Evolutionary conservation across 257 asterid species (phyloP).

Genomic region (Verbena officinalis): DNA sequence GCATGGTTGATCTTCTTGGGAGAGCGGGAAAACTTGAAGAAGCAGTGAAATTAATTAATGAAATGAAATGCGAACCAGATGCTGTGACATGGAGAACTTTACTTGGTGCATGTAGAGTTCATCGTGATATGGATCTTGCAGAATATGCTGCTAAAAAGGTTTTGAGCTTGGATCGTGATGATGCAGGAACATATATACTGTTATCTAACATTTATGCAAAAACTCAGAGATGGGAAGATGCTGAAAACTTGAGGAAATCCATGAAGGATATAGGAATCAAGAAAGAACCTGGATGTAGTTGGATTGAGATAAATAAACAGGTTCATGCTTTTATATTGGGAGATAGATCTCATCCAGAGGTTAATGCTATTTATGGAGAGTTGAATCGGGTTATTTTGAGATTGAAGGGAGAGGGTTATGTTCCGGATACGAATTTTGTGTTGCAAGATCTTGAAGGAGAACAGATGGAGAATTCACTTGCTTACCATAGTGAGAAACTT

Average conservation of each 20-base stretch:
- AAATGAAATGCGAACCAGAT: constrained; percentile 77
- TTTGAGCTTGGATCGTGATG: constrained; percentile 69
- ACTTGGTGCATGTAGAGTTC: constrained; percentile 91
- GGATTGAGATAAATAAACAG: constrained; percentile 75
- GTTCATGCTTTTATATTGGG: constrained; percentile 80
- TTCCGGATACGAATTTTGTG: constrained; percentile 82
- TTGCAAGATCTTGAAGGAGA: constrained; percentile 91
- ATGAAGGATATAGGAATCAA: constrained; percentile 71
- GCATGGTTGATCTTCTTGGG: constrained; percentile 94
- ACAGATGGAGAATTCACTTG: constrained; percentile 81
- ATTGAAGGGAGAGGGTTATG: constrained; percentile 71
- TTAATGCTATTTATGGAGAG: constrained; percentile 49
- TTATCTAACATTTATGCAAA: constrained; percentile 84
- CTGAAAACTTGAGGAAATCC: constrained; percentile 52
- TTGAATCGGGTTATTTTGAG: constrained; percentile 53
- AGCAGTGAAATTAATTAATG: constrained; percentile 61
- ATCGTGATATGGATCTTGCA: constrained; percentile 73
- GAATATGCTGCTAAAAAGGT: constrained; percentile 81
- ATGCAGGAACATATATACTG: constrained; percentile 74
- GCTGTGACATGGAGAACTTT: constrained; percentile 86
- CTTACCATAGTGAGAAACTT: constrained; percentile 86
- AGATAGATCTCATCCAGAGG: constrained; percentile 71
- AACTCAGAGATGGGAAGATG: constrained; percentile 77
- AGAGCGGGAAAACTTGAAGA: constrained; percentile 86
- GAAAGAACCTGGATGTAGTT: constrained; percentile 97